Conservation (phyloP, 2,329 filamentous ascomycete genomes). For the Hymenoscyphus infarciens region DNA sequence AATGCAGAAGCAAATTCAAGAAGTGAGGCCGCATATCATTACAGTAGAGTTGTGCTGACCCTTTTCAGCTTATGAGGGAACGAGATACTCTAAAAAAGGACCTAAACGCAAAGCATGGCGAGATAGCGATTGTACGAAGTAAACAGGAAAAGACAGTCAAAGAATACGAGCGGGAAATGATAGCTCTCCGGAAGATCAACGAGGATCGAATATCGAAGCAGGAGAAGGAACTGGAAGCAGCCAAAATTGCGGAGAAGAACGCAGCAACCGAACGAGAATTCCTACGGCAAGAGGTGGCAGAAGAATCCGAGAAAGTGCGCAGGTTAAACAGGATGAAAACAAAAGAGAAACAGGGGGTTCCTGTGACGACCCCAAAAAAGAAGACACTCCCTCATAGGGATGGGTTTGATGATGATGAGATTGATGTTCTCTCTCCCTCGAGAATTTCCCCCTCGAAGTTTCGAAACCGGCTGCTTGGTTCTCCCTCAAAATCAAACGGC, state of each 20-base stretch:
- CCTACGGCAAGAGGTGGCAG: slow-evolving; percentile 65
- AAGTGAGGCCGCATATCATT: slow-evolving; percentile 19
- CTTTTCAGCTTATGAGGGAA: slow-evolving; percentile 43
- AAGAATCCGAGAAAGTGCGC: slow-evolving; percentile 46
- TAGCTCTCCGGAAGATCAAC: slow-evolving; percentile 58
- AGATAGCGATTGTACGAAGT: slow-evolving; percentile 70
- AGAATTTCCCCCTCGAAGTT: slow-evolving; percentile 45
- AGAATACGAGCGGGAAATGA: slow-evolving; percentile 60
- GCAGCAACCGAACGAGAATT: slow-evolving; percentile 70
- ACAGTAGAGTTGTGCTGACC: background rate
- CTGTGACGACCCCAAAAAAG: slow-evolving; percentile 55
- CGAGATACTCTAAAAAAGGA: slow-evolving; percentile 54
- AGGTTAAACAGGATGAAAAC: slow-evolving; percentile 42
- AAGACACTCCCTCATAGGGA: slow-evolving; percentile 62
- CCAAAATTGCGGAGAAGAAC: slow-evolving; percentile 61
- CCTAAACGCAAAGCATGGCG: slow-evolving; percentile 62
- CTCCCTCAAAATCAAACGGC: slow-evolving; percentile 54
- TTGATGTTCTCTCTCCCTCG: slow-evolving; percentile 46
- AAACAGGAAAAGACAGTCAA: slow-evolving; percentile 61
- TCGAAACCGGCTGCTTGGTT: slow-evolving; percentile 40
- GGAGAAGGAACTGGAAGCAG: slow-evolving; percentile 60
- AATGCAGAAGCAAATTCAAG: slow-evolving; percentile 29
- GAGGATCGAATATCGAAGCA: slow-evolving; percentile 62
- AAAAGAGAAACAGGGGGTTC: slow-evolving; percentile 39
- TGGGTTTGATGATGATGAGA: slow-evolving; percentile 64